phyloP scores from a whole-genome alignment of 2,329 filamentous ascomycete species.

The Fusarium austroafricanum region DNA sequence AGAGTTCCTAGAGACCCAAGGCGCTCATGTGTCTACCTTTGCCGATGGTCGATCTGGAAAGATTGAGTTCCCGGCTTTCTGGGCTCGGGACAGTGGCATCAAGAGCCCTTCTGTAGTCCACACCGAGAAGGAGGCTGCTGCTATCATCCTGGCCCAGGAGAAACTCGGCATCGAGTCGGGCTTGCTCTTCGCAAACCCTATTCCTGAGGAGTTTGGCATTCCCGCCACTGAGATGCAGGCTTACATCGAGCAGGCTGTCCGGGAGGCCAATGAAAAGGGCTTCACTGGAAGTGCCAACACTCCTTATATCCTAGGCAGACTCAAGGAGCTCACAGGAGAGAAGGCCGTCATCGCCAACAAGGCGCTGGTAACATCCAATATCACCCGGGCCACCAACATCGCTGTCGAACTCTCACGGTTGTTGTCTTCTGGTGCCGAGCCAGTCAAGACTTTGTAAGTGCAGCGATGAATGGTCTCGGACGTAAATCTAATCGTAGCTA shows the following conservation, averaged over 20 bases:
- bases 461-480: slow-evolving; percentile 38
- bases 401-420: slow-evolving; percentile 64
- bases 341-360: slow-evolving; percentile 80
- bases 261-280: slow-evolving; percentile 72
- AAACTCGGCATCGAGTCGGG: slow-evolving; percentile 79
- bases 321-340: slow-evolving; percentile 80
- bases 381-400: slow-evolving; percentile 65
- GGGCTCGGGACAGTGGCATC: slow-evolving; percentile 85
- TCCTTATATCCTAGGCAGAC: slow-evolving; percentile 82
- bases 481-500: slow-evolving; percentile 53
- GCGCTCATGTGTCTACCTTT: slow-evolving; percentile 89
- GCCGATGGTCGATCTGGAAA: slow-evolving; percentile 78
- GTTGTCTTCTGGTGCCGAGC: slow-evolving; percentile 48
- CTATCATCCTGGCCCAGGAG: slow-evolving; percentile 86
- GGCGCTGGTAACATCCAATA: slow-evolving; percentile 67
- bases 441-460: slow-evolving; percentile 54
- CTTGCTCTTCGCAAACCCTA: slow-evolving; percentile 88
- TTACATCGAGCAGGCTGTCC: slow-evolving; percentile 75
- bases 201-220: slow-evolving; percentile 77
- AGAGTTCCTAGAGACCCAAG: slow-evolving; percentile 78
- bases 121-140: slow-evolving; percentile 84
- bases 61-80: slow-evolving; percentile 93
- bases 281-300: slow-evolving; percentile 82
- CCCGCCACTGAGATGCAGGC: slow-evolving; percentile 76
- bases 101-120: slow-evolving; percentile 81